Base-by-base conservation (phyloP, 257 asterid species). In the Primulina eburnea region DNA sequence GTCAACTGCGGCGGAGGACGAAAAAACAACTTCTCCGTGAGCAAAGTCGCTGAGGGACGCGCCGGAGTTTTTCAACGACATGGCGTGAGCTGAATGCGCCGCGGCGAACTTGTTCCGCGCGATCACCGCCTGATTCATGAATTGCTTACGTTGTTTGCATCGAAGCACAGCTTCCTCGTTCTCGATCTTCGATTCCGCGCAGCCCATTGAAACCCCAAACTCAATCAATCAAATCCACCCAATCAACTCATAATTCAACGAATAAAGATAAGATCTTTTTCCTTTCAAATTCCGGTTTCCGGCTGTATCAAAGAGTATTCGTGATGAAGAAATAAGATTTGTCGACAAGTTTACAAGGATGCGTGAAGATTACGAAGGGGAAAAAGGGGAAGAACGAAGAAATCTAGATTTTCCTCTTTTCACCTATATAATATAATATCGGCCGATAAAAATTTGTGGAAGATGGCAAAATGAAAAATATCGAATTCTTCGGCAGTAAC, bases 11-110 rank as follows among this genome's bases (percentile, higher is more conserved):
- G 72, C 34, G 16, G 87, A 40, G 17, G 78, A 26, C 5, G 90
- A 81, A 63, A 64, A 75, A 26, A 79, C 75, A 57, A 80, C 96
- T 73, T 92, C 97, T n/a, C 95, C 97, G 12, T 85, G 88, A 30
- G 96, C 91, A 66, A 77, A 94, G 73, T 94, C 97, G 68, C 96
- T 89, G 64, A 94, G 91, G 50, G 97, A 96, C 33, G 97, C 97
- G 59, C 99, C 99, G 68, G 93, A 81, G 79, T 94, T 89, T 71
- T 91, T 94, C 60, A 94, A 76, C 5, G 97, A 86, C 91, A 89
- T 82, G 66, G 90, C 86, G 71, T 92, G 85, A 56, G 96, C 83
- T 0, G 96, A 86, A 77, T 94, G 97, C 6, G 99, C 97, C 2
- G 97, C 95, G 4, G 99, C 93, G 74, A 94, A 94, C 70, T 91